Evolutionary conservation across 129 eudicot genomes (phyloP).

Genomic region (Lactuca sativa): DNA sequence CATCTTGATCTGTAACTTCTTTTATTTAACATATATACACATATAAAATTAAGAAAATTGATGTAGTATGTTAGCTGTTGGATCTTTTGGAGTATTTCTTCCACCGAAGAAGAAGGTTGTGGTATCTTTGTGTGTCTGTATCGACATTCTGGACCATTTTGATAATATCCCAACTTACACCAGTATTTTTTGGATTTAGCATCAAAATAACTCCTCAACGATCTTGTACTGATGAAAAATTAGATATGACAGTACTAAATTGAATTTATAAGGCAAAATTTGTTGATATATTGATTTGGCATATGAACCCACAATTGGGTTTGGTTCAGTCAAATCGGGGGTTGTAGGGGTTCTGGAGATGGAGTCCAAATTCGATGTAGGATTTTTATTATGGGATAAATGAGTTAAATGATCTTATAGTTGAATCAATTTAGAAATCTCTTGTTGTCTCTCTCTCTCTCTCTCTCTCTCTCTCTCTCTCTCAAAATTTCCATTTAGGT

Average conservation of each 20-base stretch:
- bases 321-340: background rate
- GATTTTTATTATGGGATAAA: no score
- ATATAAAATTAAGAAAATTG: no score
- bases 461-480: no score
- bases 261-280: background rate
- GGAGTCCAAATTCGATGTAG: background rate
- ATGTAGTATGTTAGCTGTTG: slow-evolving; percentile 76
- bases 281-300: background rate
- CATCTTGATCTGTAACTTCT: no score
- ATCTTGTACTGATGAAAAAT: slow-evolving; percentile 3
- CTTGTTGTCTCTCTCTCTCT: no score
- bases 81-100: slow-evolving; percentile 96
- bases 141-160: slow-evolving; percentile 97
- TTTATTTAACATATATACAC: no score
- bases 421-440: no score
- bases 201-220: slow-evolving; percentile 16
- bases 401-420: no score
- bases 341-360: background rate
- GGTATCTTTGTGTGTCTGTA: slow-evolving; percentile 95
- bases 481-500: no score
- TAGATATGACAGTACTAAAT: background rate
- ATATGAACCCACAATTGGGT: slow-evolving; percentile 24
- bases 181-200: slow-evolving; percentile 42
- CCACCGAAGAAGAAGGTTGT: slow-evolving; percentile 96
- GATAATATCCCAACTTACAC: slow-evolving; percentile 97